Conservation (phyloP, 768 basidiomycete genomes). For the Fibroporia radiculosa region DNA sequence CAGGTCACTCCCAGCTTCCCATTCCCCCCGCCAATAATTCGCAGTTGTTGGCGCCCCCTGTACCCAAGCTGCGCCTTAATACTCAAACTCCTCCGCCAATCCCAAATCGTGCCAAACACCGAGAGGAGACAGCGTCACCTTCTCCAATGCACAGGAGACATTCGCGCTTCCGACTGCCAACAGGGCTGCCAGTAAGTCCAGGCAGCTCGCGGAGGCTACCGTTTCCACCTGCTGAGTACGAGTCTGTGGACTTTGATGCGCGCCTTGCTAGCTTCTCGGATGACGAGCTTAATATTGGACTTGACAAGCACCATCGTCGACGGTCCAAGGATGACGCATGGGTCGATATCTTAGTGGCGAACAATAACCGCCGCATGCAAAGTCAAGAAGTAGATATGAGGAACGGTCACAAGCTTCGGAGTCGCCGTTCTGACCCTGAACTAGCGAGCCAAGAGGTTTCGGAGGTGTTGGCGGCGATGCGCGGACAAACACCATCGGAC, state of each 20-base stretch:
- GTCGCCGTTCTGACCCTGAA: slow-evolving; percentile 52
- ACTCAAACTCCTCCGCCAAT: slow-evolving; percentile 4
- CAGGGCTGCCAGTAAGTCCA: slow-evolving; percentile 53
- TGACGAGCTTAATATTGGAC: slow-evolving; percentile 23
- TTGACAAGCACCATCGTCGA: slow-evolving; percentile 33
- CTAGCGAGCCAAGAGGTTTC: slow-evolving; percentile 67
- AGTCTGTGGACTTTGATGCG: slow-evolving; percentile 78
- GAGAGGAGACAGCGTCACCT: neutral
- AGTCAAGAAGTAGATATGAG: slow-evolving; percentile 46
- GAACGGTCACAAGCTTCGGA: slow-evolving; percentile 24
- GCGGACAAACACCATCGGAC: slow-evolving; percentile 31
- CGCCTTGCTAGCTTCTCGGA: slow-evolving; percentile 59
- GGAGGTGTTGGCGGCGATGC: slow-evolving; percentile 55
- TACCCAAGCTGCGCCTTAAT: slow-evolving; percentile 1
- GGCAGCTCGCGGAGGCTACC: slow-evolving; percentile 39
- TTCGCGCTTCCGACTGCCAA: slow-evolving; percentile 15
- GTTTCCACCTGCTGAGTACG: slow-evolving; percentile 66
- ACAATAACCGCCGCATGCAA: slow-evolving; percentile 40
- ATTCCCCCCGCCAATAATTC: neutral
- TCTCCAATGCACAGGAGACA: neutral
- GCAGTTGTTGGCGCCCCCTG: neutral
- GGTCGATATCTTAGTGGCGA: slow-evolving; percentile 80
- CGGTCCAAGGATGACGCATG: slow-evolving; percentile 66
- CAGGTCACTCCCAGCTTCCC: slow-evolving; percentile 5
- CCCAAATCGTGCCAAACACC: neutral